Evolutionary conservation across 495 filamentous ascomycete genomes (phyloP), one percentile per base, ranked within the genome.

Genomic region (Pyronema domesticum): DNA sequence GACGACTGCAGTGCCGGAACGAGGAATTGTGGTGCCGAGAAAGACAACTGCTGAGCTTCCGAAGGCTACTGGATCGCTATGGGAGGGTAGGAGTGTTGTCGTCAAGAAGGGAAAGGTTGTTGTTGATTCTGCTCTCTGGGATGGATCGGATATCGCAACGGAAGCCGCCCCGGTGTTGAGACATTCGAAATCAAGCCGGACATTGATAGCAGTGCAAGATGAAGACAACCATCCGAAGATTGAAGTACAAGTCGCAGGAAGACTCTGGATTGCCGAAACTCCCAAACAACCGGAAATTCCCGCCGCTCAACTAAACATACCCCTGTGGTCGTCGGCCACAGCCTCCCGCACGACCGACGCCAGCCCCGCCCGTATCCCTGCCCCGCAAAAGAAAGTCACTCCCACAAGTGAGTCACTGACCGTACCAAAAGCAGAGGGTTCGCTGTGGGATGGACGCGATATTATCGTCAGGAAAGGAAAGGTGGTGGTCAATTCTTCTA

Each of bases 311-410:
- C 17, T 39, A 17, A 17, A 44, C 7, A 23, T 54, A 7, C 52
- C 62, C 4, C 58, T 65, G 11, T 65, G 62, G 62, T 49, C 62
- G 7, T 55, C 52, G n/a, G 61, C 55, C n/a, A 47, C 36, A 8
- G 62, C 62, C 10, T 55, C 58, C 3, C 46, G 62, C 15, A 64
- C 61, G 11, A 65, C 62, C 15, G 37, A 55, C 7, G 58, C 61
- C 18, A 36, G 37, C 8, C 62, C 62, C 14, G 46, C 55, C 10
- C 53, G 60, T 34, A 43, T 53, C 13, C 35, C n/a, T 8, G 19
- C 50, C 13, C 43, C 58, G 40, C 23, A 11, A 19, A 23, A 9
- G 19, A 50, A 19, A 34, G 36, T 35, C 7, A 13, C 50, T 10
- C 50, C 50, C 7, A 40, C 35, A n/a, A 53, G 42, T 35, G 19